Conservation (phyloP, 129 eudicot species). For the Escallonia herrerae region DNA sequence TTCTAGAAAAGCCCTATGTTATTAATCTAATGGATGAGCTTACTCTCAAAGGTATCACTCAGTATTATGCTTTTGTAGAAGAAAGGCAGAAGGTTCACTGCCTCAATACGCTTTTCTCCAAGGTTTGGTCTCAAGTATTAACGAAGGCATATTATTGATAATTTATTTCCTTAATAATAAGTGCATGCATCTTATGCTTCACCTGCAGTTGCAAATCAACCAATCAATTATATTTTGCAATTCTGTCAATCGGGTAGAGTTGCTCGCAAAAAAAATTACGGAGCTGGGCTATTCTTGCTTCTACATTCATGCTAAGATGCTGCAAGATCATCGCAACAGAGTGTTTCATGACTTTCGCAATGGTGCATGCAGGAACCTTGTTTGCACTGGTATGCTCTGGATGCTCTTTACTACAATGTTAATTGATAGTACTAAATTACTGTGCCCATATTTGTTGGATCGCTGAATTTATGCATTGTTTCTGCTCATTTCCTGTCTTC, state of each 20-base stretch:
- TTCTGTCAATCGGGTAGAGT: conserved; percentile 79
- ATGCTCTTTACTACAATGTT: no score
- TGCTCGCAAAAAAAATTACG: conserved; percentile 66
- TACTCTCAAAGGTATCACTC: conserved; percentile 72
- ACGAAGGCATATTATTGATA: background rate
- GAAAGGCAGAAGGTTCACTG: conserved; percentile 78
- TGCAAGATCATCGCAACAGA: conserved; percentile 70
- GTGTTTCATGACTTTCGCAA: conserved; percentile 78
- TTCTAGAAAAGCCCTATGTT: conserved; percentile 51
- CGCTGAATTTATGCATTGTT: no score
- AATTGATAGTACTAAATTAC: no score
- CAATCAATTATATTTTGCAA: conserved; percentile 84
- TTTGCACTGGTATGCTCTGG: conserved; percentile 55
- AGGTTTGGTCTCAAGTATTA: conserved; percentile 37
- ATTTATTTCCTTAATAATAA: conserved; percentile 5
- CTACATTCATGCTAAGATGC: conserved; percentile 75
- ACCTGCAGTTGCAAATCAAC: conserved; percentile 69
- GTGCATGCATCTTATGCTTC: conserved; percentile 17
- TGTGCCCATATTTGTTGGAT: no score
- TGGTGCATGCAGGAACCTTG: conserved; percentile 86
- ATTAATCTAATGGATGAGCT: conserved; percentile 82
- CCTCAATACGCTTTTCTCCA: conserved; percentile 75
- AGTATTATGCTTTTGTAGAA: conserved; percentile 75
- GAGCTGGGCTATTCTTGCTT: conserved; percentile 76
- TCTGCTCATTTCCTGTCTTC: no score